Conservation (phyloP, 192 early-diverging fungal genomes). For the Allomyces macrogynus region DNA sequence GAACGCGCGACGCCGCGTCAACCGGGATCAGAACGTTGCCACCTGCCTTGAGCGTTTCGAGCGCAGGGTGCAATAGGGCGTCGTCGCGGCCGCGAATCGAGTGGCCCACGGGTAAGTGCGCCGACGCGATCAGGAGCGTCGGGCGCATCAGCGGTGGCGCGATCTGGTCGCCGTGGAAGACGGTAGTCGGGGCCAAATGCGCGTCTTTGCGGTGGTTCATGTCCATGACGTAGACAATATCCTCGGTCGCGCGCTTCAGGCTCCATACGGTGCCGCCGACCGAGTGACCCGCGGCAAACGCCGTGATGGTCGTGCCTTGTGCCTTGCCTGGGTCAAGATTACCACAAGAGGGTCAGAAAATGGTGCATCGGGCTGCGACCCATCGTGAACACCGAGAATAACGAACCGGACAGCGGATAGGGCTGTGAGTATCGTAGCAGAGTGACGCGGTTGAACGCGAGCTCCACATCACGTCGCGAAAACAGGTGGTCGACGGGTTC, state of each 20-base stretch:
- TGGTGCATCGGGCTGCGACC: not conserved
- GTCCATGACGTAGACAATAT: slow-evolving; percentile 87
- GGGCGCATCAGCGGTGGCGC: slow-evolving; percentile 51
- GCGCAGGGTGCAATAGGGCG: slow-evolving; percentile 24
- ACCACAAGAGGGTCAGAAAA: not conserved
- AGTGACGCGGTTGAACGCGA: slow-evolving; percentile 62
- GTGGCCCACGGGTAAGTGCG: slow-evolving; percentile 44
- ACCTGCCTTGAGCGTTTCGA: slow-evolving; percentile 31
- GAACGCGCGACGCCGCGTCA: slow-evolving; percentile 65
- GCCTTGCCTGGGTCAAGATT: slow-evolving; percentile 30
- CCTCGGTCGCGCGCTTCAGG: slow-evolving; percentile 81
- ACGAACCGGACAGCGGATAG: slow-evolving; percentile 35
- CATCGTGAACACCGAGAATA: slow-evolving; percentile 6
- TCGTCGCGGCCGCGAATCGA: slow-evolving; percentile 41
- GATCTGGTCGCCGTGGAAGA: slow-evolving; percentile 14
- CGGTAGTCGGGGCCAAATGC: slow-evolving; percentile 19
- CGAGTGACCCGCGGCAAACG: slow-evolving; percentile 80
- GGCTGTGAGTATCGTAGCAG: slow-evolving; percentile 77
- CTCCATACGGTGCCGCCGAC: slow-evolving; percentile 95
- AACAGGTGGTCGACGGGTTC: slow-evolving; percentile 46
- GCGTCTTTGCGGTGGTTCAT: slow-evolving; percentile 82
- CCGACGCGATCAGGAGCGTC: slow-evolving; percentile 79
- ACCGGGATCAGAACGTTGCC: slow-evolving; percentile 78
- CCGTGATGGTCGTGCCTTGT: slow-evolving; percentile 68
- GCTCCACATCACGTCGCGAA: slow-evolving; percentile 40